Evolutionary conservation across 768 basidiomycete species (phyloP).

Genomic region (Pholiota microspora): DNA sequence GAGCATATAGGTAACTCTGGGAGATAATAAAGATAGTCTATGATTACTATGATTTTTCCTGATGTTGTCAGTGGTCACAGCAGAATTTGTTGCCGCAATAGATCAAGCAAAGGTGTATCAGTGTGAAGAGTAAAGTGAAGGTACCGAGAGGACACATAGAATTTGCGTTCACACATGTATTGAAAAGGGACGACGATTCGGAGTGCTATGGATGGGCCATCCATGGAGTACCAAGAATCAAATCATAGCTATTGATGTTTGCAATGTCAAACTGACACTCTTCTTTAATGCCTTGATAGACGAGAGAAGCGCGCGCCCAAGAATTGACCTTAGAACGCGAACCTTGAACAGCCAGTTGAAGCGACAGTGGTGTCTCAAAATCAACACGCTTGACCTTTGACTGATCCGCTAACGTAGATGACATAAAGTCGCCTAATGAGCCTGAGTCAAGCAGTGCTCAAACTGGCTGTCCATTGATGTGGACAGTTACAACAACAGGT

Average conservation of each 20-base stretch:
- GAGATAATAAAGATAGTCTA: too few relatives aligned
- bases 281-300: slow-evolving; percentile 31
- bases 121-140: too few relatives aligned
- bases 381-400: not conserved
- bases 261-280: not conserved
- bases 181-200: too few relatives aligned
- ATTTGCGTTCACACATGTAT: too few relatives aligned
- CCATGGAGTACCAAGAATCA: not conserved
- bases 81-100: too few relatives aligned
- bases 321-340: slow-evolving; percentile 34
- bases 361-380: not conserved
- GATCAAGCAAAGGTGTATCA: too few relatives aligned
- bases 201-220: too few relatives aligned
- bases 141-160: too few relatives aligned
- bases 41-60: too few relatives aligned
- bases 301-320: slow-evolving; percentile 19
- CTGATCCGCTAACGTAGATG: not conserved
- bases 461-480: not conserved
- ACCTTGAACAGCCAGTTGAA: slow-evolving; percentile 25
- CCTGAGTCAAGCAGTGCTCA: not conserved
- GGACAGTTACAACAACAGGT: not conserved
- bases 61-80: too few relatives aligned
- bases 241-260: not conserved
- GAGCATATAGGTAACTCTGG: too few relatives aligned
- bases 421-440: not conserved